Conservation (phyloP, 2,329 filamentous ascomycete genomes). For the Penicillium olsonii region DNA sequence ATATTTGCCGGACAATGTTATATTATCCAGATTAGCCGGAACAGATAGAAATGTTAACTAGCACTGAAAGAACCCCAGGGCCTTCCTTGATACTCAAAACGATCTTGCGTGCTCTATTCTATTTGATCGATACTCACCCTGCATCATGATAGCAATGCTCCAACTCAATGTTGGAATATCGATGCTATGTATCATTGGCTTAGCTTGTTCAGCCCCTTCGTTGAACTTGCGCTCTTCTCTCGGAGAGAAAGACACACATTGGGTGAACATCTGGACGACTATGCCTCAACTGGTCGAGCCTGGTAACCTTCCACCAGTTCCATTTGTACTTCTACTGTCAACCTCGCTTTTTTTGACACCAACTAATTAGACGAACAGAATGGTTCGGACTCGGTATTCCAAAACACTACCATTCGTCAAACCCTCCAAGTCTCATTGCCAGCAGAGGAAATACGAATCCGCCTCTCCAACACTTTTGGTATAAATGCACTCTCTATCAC, state of each 20-base stretch:
- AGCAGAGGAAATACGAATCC: conserved; percentile 59
- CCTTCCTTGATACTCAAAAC: no score
- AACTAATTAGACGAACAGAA: conserved; percentile 44
- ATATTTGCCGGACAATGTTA: not conserved
- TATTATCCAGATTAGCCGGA: conserved; percentile 6
- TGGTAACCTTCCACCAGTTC: conserved; percentile 60
- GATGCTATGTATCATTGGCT: no score
- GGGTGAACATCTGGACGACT: conserved; percentile 65
- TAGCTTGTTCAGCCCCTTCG: no score
- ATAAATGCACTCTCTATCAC: conserved; percentile 61
- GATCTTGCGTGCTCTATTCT: no score
- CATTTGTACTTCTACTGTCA: conserved; percentile 47
- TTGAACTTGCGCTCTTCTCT: no score
- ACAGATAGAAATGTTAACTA: not conserved
- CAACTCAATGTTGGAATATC: no score
- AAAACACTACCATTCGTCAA: conserved; percentile 66
- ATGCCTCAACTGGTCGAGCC: conserved; percentile 68
- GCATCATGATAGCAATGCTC: no score
- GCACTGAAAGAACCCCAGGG: not conserved
- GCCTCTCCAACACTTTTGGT: conserved; percentile 68
- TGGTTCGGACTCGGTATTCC: conserved; percentile 55
- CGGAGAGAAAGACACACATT: conserved; percentile 38
- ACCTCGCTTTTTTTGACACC: not conserved
- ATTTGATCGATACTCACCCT: no score
- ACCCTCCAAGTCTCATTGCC: conserved; percentile 63